Conservation (phyloP, 139 green algal species). For the Helicosporidium sp. region DNA sequence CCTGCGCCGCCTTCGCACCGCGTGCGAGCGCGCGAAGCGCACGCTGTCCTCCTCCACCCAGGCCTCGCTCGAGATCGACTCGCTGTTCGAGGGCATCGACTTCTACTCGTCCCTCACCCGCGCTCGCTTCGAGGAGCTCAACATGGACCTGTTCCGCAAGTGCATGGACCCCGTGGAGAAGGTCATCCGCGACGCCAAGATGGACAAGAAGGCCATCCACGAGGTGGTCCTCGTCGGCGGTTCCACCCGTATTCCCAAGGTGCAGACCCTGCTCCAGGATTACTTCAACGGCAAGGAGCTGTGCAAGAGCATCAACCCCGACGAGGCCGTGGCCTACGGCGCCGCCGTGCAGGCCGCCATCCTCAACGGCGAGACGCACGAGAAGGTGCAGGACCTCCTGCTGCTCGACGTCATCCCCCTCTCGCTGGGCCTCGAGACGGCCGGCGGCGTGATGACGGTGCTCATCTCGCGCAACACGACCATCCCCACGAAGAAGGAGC, state of each 20-base stretch:
- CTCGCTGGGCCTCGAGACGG: constrained; percentile 89
- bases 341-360: constrained; percentile 94
- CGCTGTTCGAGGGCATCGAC: constrained; percentile 89
- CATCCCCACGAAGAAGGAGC: constrained; percentile 98
- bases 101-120: constrained; percentile 92
- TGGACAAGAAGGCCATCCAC: constrained; percentile 49
- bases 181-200: constrained; percentile 71
- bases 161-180: constrained; percentile 99
- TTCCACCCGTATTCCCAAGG: constrained; percentile 94
- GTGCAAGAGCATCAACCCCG: constrained; percentile 97
- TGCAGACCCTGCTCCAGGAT: constrained; percentile 89
- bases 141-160: constrained; percentile 98
- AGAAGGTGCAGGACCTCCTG: constrained; percentile 95
- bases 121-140: constrained; percentile 92
- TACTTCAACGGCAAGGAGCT: constrained; percentile 99
- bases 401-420: constrained; percentile 92
- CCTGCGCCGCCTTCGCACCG: constrained; percentile 47
- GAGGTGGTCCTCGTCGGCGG: constrained; percentile 48
- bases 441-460: constrained; percentile 73
- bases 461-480: constrained; percentile 95
- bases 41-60: constrained; percentile 30
- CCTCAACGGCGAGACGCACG: constrained; percentile 66
- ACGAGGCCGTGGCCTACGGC: constrained; percentile 96
- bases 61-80: constrained; percentile 92
- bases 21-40: constrained; percentile 69